Percentiles rank a stretch among this genome's conserved stretches.
Conservation (phyloP, 306 rosid species). For the Vigna mungo region DNA sequence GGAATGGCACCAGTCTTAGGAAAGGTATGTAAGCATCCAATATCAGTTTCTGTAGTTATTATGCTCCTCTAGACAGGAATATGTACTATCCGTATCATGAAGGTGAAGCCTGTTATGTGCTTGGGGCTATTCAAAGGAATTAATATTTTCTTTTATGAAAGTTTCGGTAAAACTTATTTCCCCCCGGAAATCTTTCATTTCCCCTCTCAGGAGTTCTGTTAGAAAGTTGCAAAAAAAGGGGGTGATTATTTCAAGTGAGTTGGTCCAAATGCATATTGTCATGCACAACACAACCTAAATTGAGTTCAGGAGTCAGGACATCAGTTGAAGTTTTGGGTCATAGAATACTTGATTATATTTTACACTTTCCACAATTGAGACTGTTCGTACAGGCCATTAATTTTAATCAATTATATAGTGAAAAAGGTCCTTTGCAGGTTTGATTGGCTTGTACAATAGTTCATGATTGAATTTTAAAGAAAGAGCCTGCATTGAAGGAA, state of each 20-base stretch:
- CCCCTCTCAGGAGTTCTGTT: too few species aligned
- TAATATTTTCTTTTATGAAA: background rate
- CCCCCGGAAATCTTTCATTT: background rate
- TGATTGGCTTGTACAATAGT: slow-evolving; percentile 23
- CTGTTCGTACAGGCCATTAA: slow-evolving; percentile 30
- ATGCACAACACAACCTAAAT: slow-evolving; percentile 8
- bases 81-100: slow-evolving; percentile 23
- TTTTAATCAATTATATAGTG: background rate
- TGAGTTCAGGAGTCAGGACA: slow-evolving; percentile 22
- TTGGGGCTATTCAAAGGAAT: background rate
- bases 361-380: slow-evolving; percentile 17
- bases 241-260: background rate
- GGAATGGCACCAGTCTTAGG: slow-evolving; percentile 98
- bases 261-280: background rate
- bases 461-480: slow-evolving; percentile 9
- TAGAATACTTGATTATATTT: slow-evolving; percentile 21
- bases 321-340: slow-evolving; percentile 15
- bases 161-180: background rate
- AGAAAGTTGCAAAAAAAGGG: background rate
- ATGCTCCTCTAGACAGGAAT: slow-evolving; percentile 2
- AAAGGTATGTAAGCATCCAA: slow-evolving; percentile 64
- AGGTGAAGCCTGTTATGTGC: slow-evolving; percentile 27
- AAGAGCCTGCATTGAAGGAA: slow-evolving; percentile 16
- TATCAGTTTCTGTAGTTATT: slow-evolving; percentile 31
- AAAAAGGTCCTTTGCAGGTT: background rate